phyloP scores from a whole-genome alignment of 2,329 filamentous ascomycete species.

The Aspergillus brasiliensis region DNA sequence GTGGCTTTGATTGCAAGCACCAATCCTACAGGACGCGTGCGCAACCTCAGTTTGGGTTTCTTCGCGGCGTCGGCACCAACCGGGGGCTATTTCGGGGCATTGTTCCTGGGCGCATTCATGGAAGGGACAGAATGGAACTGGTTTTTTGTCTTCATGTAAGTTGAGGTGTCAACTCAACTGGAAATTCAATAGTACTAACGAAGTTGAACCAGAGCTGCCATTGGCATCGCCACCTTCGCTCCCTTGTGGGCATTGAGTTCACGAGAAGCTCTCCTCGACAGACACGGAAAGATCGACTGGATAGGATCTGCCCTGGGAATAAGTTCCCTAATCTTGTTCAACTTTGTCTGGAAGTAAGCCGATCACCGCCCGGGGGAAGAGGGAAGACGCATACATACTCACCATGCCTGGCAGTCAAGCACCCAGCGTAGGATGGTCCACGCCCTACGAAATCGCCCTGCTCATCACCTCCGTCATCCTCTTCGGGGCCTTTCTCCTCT shows the following conservation, averaged over 20 bases:
- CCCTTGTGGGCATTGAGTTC: constrained; percentile 28
- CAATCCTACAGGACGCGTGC: constrained; percentile 49
- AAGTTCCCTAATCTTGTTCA: constrained; percentile 50
- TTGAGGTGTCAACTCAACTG: no score
- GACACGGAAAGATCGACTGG: constrained; percentile 42
- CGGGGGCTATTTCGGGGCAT: constrained; percentile 48
- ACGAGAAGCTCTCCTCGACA: constrained; percentile 36
- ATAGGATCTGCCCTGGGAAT: constrained; percentile 45
- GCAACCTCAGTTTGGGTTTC: constrained; percentile 50
- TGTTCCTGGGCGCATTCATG: constrained; percentile 46
- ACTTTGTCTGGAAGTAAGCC: constrained; percentile 55
- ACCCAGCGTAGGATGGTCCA: constrained; percentile 49
- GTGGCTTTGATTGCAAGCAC: constrained; percentile 54
- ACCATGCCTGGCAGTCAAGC: constrained; percentile 38
- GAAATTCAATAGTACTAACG: constrained; percentile 3
- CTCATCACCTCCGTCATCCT: constrained; percentile 42
- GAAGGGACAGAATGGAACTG: constrained; percentile 42
- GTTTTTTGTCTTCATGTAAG: constrained; percentile 46
- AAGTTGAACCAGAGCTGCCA: constrained; percentile 19
- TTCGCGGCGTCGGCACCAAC: constrained; percentile 53
- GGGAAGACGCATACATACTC: not conserved
- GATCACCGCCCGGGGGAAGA: not conserved
- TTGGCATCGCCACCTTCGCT: constrained; percentile 25
- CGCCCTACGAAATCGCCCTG: constrained; percentile 45
- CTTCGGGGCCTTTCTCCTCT: constrained; percentile 37